Evolutionary conservation across 768 basidiomycete species (phyloP).

Genomic region (Strobilomyces confusus): DNA sequence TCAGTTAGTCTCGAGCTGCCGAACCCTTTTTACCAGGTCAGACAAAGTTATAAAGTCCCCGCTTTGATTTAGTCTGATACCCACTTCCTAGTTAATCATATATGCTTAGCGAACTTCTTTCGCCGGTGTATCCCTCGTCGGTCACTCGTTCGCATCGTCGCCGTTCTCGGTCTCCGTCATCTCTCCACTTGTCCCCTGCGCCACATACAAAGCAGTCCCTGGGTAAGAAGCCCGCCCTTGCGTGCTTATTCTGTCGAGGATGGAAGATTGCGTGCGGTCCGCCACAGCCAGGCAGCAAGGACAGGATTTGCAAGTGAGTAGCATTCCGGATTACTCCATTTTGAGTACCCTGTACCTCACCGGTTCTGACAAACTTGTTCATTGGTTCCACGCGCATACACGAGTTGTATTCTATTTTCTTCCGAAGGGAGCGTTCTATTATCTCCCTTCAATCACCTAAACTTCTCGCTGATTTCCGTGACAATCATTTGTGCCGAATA

Average conservation of each 20-base stretch:
- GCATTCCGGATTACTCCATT: background rate
- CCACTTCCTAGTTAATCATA: slow-evolving; percentile 15
- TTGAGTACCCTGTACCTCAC: background rate
- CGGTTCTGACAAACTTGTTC: slow-evolving; percentile 6
- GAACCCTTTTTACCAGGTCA: slow-evolving; percentile 18
- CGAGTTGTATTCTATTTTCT: slow-evolving; percentile 1
- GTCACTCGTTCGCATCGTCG: slow-evolving; percentile 18
- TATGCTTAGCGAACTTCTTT: slow-evolving; percentile 17
- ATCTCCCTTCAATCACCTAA: slow-evolving; percentile 23
- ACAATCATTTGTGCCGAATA: slow-evolving; percentile 7
- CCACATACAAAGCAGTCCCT: slow-evolving; percentile 23
- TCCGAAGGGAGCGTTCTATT: background rate
- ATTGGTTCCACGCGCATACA: slow-evolving; percentile 13
- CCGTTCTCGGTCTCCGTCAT: slow-evolving; percentile 27
- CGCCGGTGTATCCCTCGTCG: slow-evolving; percentile 11
- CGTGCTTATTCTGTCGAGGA: slow-evolving; percentile 63
- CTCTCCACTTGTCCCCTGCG: slow-evolving; percentile 18
- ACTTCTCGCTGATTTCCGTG: slow-evolving; percentile 29
- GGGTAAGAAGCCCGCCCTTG: slow-evolving; percentile 56
- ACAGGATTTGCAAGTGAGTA: slow-evolving; percentile 67
- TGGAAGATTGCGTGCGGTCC: slow-evolving; percentile 69
- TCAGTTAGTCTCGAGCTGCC: slow-evolving; percentile 22
- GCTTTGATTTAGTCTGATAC: slow-evolving; percentile 2
- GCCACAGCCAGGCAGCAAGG: slow-evolving; percentile 47
- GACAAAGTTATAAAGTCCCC: slow-evolving; percentile 33